phyloP scores from a whole-genome alignment of 345 rosid genomes.

The Schrenkiella parvula region DNA sequence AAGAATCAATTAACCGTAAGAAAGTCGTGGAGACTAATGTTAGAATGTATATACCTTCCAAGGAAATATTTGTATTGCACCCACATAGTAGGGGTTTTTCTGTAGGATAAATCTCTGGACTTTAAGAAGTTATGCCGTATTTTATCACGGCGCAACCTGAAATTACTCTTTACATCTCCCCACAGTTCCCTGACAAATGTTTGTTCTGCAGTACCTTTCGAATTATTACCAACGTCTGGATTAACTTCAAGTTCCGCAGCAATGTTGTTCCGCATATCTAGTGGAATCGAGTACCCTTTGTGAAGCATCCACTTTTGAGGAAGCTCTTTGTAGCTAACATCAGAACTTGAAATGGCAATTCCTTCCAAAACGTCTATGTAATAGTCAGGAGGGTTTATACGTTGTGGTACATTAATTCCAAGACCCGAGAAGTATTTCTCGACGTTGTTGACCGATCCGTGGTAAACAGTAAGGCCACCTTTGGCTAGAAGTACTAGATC shows the following conservation, averaged over 20 bases:
- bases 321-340: constrained; percentile 56
- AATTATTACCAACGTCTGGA: constrained; percentile 31
- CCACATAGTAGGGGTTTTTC: constrained; percentile 64
- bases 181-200: constrained; percentile 82
- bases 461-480: constrained; percentile 85
- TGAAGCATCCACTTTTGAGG: constrained; percentile 93
- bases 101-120: constrained; percentile 57
- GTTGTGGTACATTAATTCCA: constrained; percentile 78
- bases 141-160: constrained; percentile 60
- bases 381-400: constrained; percentile 92
- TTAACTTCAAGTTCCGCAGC: constrained; percentile 28
- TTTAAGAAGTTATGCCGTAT: constrained; percentile 61
- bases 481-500: constrained; percentile 86
- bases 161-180: constrained; percentile 71
- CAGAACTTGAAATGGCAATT: constrained; percentile 43
- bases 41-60: constrained; percentile 53
- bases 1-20: not conserved
- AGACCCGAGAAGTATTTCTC: constrained; percentile 80
- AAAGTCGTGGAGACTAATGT: not conserved
- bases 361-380: constrained; percentile 90
- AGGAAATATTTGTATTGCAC: constrained; percentile 75
- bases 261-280: constrained; percentile 56
- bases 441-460: constrained; percentile 68
- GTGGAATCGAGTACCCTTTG: constrained; percentile 68
- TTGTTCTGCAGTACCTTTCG: constrained; percentile 35